These are phyloP conservation scores for Blastocystis sp. DNA, from an alignment of 352 stramenopile genomes.

Conservation along the genomic window DNA sequence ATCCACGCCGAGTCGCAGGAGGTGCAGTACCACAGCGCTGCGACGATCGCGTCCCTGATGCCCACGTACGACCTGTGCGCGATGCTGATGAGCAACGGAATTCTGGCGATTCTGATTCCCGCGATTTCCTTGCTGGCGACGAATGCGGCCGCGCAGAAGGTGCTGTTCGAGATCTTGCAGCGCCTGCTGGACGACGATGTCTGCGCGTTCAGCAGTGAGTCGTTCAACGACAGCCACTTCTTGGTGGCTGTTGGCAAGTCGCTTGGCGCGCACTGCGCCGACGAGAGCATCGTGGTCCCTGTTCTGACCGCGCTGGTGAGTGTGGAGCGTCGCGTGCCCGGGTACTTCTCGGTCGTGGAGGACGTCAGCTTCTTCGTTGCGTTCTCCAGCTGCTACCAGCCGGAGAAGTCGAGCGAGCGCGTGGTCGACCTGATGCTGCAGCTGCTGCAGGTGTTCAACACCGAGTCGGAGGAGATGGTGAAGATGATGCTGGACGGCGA, in stretches of 20 bases:
- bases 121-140: slow-evolving; percentile 13
- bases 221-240: not conserved
- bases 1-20: not conserved
- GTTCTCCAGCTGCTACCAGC: slow-evolving; percentile 32
- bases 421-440: slow-evolving; percentile 45
- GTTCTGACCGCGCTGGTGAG: slow-evolving; percentile 3
- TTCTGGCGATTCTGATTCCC: slow-evolving; percentile 12
- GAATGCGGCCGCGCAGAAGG: not conserved
- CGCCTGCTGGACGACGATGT: not conserved
- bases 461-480: not conserved
- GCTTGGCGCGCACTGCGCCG: not conserved
- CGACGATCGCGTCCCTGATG: not conserved
- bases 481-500: slow-evolving; percentile 39
- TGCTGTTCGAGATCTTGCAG: slow-evolving; percentile 44
- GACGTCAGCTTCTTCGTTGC: slow-evolving; percentile 35
- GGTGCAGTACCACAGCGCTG: slow-evolving; percentile 11
- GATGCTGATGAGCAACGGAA: not conserved
- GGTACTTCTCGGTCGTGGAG: slow-evolving; percentile 15
- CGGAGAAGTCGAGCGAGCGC: not conserved
- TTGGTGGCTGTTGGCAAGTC: slow-evolving; percentile 17
- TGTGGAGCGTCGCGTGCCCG: not conserved
- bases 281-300: not conserved
- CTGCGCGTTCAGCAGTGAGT: not conserved
- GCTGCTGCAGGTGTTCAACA: slow-evolving; percentile 1
- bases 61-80: not conserved